These are phyloP conservation scores for Graphiopsis chlorocephala DNA, from an alignment of 2,329 filamentous ascomycete genomes.

Conservation along the genomic window DNA sequence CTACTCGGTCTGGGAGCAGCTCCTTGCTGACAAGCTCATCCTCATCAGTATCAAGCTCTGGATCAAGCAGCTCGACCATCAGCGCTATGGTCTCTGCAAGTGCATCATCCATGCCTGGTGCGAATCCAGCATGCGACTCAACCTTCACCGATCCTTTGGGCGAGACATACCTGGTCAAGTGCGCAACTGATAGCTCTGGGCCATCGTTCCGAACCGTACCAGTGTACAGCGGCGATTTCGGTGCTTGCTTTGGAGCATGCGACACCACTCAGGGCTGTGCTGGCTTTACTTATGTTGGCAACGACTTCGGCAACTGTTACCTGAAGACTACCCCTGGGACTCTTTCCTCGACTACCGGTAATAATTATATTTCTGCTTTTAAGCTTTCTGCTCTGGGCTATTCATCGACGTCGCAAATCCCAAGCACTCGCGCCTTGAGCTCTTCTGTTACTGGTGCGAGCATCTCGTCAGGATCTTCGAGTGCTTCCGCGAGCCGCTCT, in stretches of 20 bases:
- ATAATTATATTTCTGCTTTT: background rate
- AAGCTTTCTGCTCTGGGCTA: constrained; percentile 6
- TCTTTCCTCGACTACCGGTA: background rate
- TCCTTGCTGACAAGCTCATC: background rate
- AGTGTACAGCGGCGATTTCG: constrained; percentile 13
- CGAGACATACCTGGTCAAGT: constrained; percentile 12
- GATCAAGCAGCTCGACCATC: background rate
- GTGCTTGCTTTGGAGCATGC: constrained; percentile 16
- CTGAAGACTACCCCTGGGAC: constrained; percentile 15
- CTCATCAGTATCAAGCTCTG: background rate
- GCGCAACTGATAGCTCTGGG: background rate
- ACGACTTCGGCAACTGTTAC: constrained; percentile 18
- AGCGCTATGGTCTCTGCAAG: constrained; percentile 2
- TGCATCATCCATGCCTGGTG: background rate
- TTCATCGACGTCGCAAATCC: background rate
- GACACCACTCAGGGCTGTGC: constrained; percentile 10
- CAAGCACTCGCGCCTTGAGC: background rate
- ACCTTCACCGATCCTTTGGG: constrained; percentile 6
- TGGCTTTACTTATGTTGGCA: constrained; percentile 18
- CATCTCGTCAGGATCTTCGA: background rate
- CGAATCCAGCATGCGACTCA: background rate
- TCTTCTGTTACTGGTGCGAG: background rate
- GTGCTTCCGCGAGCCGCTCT: background rate
- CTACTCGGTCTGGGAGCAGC: background rate
- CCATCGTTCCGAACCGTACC: constrained; percentile 1